Evolutionary conservation across 495 filamentous ascomycete genomes (phyloP).

Genomic region (Lophiotrema nucula): DNA sequence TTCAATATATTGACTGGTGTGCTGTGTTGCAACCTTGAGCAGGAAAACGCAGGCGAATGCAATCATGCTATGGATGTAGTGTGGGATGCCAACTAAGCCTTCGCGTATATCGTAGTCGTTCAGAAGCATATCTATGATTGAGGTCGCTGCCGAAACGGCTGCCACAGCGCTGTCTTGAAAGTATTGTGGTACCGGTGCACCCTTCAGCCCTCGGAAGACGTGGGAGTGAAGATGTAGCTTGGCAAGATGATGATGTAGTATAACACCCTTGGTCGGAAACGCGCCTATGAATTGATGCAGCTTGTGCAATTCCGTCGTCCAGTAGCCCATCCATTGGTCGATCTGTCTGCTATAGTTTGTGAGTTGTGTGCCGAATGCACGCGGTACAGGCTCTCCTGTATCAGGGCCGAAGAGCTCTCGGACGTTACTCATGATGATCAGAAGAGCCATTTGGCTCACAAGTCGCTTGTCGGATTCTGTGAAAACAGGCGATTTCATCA

Average conservation of each 20-base stretch:
- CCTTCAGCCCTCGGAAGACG: conserved; percentile 45
- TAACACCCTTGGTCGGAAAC: conserved; percentile 54
- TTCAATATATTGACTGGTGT: conserved; percentile 31
- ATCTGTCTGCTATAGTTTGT: conserved; percentile 46
- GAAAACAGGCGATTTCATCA: conserved; percentile 38
- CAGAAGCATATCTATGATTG: conserved; percentile 50
- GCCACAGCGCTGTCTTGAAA: conserved; percentile 43
- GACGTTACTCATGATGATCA: conserved; percentile 45
- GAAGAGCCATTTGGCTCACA: conserved; percentile 42
- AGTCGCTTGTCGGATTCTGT: conserved; percentile 44
- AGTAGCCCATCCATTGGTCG: conserved; percentile 46
- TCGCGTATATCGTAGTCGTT: conserved; percentile 53
- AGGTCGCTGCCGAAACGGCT: conserved; percentile 47
- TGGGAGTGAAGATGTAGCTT: conserved; percentile 49
- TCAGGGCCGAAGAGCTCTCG: conserved; percentile 45
- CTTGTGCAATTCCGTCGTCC: conserved; percentile 33
- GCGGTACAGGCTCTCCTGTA: conserved; percentile 40
- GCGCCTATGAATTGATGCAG: conserved; percentile 43
- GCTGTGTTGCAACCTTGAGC: conserved; percentile 49
- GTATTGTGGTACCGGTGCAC: conserved; percentile 39
- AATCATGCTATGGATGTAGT: conserved; percentile 54
- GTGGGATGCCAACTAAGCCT: conserved; percentile 52
- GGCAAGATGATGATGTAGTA: conserved; percentile 54
- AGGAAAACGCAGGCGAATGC: conserved; percentile 57
- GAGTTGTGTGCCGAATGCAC: conserved; percentile 42